Percentiles rank a stretch among this genome's conserved stretches.
These are phyloP conservation scores for Haplosporangium sp. DNA, from an alignment of 371 early-diverging fungal genomes.

Conservation along the genomic window DNA sequence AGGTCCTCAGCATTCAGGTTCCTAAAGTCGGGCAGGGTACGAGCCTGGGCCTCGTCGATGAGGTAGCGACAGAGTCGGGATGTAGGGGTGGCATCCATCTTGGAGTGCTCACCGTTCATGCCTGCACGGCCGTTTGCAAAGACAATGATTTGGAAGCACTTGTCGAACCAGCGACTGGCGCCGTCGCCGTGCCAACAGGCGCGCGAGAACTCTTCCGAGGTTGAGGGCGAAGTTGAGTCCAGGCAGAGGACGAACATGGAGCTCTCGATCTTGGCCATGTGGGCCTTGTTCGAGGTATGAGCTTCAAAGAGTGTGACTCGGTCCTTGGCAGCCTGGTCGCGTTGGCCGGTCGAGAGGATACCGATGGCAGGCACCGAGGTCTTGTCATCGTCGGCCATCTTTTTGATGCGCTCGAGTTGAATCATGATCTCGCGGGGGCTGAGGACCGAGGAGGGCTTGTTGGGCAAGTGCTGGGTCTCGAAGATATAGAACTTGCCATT, in stretches of 20 bases:
- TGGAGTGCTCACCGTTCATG: slow-evolving; percentile 93
- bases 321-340: slow-evolving; percentile 64
- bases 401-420: slow-evolving; percentile 51
- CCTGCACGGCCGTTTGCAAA: slow-evolving; percentile 95
- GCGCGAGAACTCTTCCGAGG: slow-evolving; percentile 83
- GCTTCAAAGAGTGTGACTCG: slow-evolving; percentile 74
- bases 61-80: slow-evolving; percentile 65
- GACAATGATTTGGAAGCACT: slow-evolving; percentile 90
- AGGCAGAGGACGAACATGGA: slow-evolving; percentile 89
- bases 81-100: slow-evolving; percentile 96
- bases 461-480: slow-evolving; percentile 70
- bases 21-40: slow-evolving; percentile 29
- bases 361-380: slow-evolving; percentile 57
- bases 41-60: slow-evolving; percentile 41
- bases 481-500: slow-evolving; percentile 75
- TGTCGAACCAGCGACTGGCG: slow-evolving; percentile 94
- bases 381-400: slow-evolving; percentile 54
- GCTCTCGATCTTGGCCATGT: slow-evolving; percentile 83
- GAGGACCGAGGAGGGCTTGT: slow-evolving; percentile 57
- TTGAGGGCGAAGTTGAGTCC: slow-evolving; percentile 83
- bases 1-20: slow-evolving; percentile 37
- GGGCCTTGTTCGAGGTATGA: slow-evolving; percentile 72
- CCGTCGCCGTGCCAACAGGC: slow-evolving; percentile 95
- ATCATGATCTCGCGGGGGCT: slow-evolving; percentile 57
- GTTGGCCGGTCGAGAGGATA: slow-evolving; percentile 65